Evolutionary conservation across 495 filamentous ascomycete species (phyloP).

Genomic region (Chaetomidium leptoderma): DNA sequence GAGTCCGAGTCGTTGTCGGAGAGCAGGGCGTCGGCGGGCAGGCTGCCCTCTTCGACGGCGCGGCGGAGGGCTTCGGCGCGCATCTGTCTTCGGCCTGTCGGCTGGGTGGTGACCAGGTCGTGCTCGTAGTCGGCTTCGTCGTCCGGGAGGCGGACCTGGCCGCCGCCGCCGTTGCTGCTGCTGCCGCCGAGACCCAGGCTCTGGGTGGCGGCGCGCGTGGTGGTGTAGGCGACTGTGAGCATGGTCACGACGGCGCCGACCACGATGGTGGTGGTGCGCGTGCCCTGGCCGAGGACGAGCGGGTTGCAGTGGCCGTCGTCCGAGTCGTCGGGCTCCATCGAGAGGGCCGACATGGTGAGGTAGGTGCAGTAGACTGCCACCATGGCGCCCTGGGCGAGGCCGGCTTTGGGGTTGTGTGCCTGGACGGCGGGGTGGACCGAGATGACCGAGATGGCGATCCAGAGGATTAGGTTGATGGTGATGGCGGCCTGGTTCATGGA

Average conservation of each 20-base stretch:
- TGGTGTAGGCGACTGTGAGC: conserved; percentile 96
- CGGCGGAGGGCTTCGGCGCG: conserved; percentile 83
- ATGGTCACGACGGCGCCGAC: conserved; percentile 94
- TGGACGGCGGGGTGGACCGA: conserved; percentile 90
- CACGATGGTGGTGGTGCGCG: conserved; percentile 83
- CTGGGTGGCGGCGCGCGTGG: conserved; percentile 92
- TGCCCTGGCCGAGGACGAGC: conserved; percentile 78
- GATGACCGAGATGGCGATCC: conserved; percentile 73
- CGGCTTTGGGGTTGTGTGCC: conserved; percentile 87
- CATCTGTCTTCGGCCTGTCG: conserved; percentile 78
- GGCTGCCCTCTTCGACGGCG: conserved; percentile 82
- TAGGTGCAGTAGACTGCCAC: conserved; percentile 98
- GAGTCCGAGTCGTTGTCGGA: conserved; percentile 74
- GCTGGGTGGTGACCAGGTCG: conserved; percentile 85
- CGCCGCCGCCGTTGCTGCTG: conserved; percentile 40
- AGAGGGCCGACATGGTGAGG: conserved; percentile 95
- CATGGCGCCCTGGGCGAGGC: conserved; percentile 94
- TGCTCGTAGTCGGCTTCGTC: conserved; percentile 64
- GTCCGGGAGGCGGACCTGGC: conserved; percentile 47
- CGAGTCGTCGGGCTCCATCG: conserved; percentile 87
- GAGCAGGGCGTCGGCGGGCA: conserved; percentile 86
- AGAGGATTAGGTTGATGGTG: conserved; percentile 77
- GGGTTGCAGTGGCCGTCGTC: conserved; percentile 87
- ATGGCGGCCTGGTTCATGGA: conserved; percentile 87
- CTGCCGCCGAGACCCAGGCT: conserved; percentile 72